These are phyloP conservation scores for Aspergillus biplanus DNA, from an alignment of 495 filamentous ascomycete species.

Conservation along the genomic window DNA sequence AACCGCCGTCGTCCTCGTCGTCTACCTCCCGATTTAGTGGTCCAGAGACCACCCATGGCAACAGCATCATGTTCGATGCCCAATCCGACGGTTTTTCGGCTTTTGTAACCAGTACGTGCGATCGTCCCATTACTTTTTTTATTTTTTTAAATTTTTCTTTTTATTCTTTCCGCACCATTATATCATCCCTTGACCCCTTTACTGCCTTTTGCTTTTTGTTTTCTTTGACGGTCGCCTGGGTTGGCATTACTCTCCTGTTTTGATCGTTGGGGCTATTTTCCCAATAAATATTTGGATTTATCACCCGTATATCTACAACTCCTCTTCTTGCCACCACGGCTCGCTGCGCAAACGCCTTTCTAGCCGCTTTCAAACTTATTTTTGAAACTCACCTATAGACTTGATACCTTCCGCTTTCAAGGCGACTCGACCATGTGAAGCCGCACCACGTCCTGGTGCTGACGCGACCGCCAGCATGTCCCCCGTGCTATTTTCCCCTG, in stretches of 20 bases:
- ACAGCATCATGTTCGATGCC: conserved; percentile 47
- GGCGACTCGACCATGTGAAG: conserved; percentile 36
- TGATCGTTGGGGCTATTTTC: conserved; percentile 6
- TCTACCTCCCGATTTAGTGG: conserved; percentile 14
- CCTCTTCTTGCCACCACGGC: conserved; percentile 7
- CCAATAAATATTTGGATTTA: conserved; percentile 1
- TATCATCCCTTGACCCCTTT: conserved; percentile 6
- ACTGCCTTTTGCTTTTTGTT: conserved; percentile 11
- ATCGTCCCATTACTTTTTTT: conserved; percentile 17
- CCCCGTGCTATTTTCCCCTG: conserved; percentile 20
- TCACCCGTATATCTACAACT: not conserved
- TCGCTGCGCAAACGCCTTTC: conserved; percentile 10
- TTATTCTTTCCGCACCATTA: conserved; percentile 12
- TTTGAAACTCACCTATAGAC: conserved; percentile 21
- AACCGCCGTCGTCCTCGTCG: conserved; percentile 30
- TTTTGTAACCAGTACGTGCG: conserved; percentile 43
- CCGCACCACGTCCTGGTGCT: conserved; percentile 36
- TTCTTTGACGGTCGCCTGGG: not conserved
- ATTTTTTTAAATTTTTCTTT: conserved; percentile 5
- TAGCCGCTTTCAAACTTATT: conserved; percentile 14
- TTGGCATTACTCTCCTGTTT: not conserved
- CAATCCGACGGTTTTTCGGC: conserved; percentile 40
- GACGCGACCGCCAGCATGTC: conserved; percentile 31
- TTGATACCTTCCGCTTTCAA: conserved; percentile 33
- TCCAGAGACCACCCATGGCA: conserved; percentile 33